Conservation (phyloP, 225 moss, liverwort and hornwort species). For the Asterella californica region DNA sequence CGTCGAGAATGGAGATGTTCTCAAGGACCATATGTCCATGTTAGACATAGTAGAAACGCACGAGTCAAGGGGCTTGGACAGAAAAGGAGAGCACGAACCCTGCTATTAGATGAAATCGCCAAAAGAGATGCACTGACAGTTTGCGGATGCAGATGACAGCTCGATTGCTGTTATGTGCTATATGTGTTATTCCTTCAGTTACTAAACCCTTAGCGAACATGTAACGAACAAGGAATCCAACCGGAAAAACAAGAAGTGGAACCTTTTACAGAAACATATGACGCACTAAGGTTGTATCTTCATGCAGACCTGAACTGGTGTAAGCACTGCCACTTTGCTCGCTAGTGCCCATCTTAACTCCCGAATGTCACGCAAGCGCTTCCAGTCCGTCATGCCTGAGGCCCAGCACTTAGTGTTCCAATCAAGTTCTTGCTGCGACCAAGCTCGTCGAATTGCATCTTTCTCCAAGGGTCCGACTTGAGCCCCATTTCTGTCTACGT, state of each 20-base stretch:
- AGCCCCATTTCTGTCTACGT: constrained; percentile 62
- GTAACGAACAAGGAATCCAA: background rate
- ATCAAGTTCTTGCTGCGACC: constrained; percentile 81
- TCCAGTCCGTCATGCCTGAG: constrained; percentile 90
- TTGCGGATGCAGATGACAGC: background rate
- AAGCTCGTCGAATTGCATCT: constrained; percentile 83
- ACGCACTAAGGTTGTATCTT: background rate
- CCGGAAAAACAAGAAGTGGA: background rate
- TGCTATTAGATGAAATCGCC: background rate
- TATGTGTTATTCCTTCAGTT: background rate
- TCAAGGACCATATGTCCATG: too few relatives aligned
- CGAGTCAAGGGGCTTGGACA: background rate
- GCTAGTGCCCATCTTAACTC: constrained; percentile 89
- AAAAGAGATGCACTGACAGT: background rate
- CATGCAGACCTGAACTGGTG: constrained; percentile 71
- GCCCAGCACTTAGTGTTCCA: constrained; percentile 96
- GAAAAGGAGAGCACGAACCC: background rate
- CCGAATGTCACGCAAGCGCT: constrained; percentile 79
- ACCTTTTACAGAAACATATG: background rate
- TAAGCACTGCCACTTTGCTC: constrained; percentile 72
- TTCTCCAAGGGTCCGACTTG: constrained; percentile 87
- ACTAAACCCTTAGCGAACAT: background rate
- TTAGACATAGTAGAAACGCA: background rate
- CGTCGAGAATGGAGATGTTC: too few relatives aligned
- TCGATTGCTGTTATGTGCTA: background rate